These are phyloP conservation scores for Raddia distichophylla DNA, from an alignment of 176 grass and related monocot genomes.

Conservation along the genomic window DNA sequence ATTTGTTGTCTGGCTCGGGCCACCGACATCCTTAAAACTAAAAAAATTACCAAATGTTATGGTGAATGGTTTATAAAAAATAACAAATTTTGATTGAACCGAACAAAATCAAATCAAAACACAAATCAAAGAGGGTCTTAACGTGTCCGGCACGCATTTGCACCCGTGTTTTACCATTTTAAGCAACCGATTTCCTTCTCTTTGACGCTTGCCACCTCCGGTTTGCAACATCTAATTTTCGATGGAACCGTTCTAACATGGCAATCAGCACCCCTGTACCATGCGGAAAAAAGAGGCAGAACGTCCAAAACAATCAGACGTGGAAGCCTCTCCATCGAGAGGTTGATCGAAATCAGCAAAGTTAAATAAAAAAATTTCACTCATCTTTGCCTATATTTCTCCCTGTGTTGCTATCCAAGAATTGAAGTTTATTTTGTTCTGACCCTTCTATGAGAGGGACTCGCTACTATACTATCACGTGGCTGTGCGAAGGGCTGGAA, in stretches of 20 bases:
- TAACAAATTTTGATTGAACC: too few relatives aligned
- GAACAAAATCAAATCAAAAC: too few relatives aligned
- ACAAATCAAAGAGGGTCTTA: too few relatives aligned
- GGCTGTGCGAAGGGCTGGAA: not conserved
- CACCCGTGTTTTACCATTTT: not conserved
- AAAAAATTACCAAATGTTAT: too few relatives aligned
- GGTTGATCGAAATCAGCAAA: not conserved
- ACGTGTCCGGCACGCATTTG: too few relatives aligned
- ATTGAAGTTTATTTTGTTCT: not conserved
- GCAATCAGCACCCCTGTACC: not conserved
- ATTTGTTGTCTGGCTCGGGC: too few relatives aligned
- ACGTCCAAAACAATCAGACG: not conserved
- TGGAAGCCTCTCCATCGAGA: not conserved
- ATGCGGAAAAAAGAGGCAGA: not conserved
- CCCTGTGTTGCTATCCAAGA: slow-evolving; percentile 30
- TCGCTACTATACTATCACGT: slow-evolving; percentile 23
- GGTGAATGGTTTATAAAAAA: too few relatives aligned
- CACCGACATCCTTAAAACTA: too few relatives aligned
- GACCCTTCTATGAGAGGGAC: slow-evolving; percentile 3
- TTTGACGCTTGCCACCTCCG: not conserved
- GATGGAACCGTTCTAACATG: not conserved
- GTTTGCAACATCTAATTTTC: not conserved
- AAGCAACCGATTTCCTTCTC: not conserved
- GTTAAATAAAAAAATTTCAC: not conserved
- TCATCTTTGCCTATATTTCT: not conserved